Base-by-base conservation (phyloP, 2,329 filamentous ascomycete genomes). In the Aureobasidium sp. region DNA sequence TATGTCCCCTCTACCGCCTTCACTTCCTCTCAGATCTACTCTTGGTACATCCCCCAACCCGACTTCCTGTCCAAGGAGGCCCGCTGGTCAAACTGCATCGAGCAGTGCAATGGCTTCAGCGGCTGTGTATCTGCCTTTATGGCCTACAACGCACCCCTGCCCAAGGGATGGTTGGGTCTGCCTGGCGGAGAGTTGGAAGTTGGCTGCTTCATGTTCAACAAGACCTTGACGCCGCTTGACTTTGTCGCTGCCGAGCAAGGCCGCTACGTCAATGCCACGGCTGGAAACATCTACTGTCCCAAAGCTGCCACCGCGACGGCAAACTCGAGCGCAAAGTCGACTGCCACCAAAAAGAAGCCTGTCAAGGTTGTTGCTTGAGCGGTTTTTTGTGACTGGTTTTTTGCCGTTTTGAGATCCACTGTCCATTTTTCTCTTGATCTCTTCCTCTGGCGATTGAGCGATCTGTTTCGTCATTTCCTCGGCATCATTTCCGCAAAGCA, bases 31-130 rank as follows among this genome's bases (percentile, higher is more conserved):
- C 72, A 71, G 47, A 63, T 70, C 57, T 71, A 69, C 64, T 66
- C 69, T 14, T 73, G 73, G 67, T 77, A 75, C 64, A 68, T 71
- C 20, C 66, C 70, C 4, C 66, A 66, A 44, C 65, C 70, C 2
- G 63, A 68, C 20, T 58, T 56, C 31, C 27, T 47, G 11, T 57
- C 63, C 22, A 61, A 62, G 22, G 34, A 41, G 3, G 55, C 64
- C 7, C 65, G 67, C 57, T 69, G 69, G 15, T 57, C 68, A 59
- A 70, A 74, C 57, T 77, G 75, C 64, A 68, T 73, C 3, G 59
- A 76, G 63, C 75, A 77, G 64, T 78, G 76, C 67, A 74, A 77
- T 61, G 75, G 75, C 14, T 74, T 73, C 49, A 62, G 63, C 17
- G 66, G 70, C 42, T 78, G 76, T 67, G 71, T 72, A 61, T 68